Base-by-base conservation (phyloP, 140 eudicot genomes). In the Senecio squalidus region DNA sequence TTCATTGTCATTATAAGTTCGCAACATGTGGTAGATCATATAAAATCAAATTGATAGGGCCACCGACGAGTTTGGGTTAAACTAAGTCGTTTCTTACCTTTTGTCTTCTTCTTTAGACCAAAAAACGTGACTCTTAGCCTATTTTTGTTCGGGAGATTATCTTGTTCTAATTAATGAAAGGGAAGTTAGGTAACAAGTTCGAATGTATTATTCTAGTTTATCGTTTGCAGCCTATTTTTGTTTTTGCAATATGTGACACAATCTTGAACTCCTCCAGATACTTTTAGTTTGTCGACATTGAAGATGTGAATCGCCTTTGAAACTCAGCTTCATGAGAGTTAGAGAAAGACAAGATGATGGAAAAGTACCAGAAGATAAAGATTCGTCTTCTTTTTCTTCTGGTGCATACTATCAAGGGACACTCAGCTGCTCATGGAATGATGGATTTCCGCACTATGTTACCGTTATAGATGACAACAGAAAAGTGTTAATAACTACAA, bases 341-440 rank as follows among this genome's bases (percentile, higher is more conserved):
- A 4, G 26, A 57, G 60, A 71, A 45, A 25, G n/a, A n/a, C n/a
- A n/a, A n/a, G n/a, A n/a, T n/a, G n/a, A n/a, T n/a, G n/a, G n/a
- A n/a, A n/a, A 72, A 65, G 20, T 67, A 47, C 38, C 54, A 59
- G 51, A 66, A 27, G 58, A 46, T 43, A 58, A 13, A 44, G 30
- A 31, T 9, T 18, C 49, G 29, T 57, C 71, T 34, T 41, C n/a
- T n/a, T n/a, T n/a, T n/a, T n/a, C n/a, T n/a, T n/a, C n/a, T n/a
- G n/a, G 55, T 57, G 54, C 36, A 25, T 64, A 44, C 25, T 68
- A 61, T 70, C 83, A 77, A 31, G 90, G 88, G 71, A 81, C 74
- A 80, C 83, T 88, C 15, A 83, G 73, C 2, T 73, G 80, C 27
- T 68, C 71, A 11, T 84, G 94, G 94, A 71, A 72, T 7, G 51